Evolutionary conservation across 441 rosid genomes (phyloP), one percentile per base, ranked within the genome.

Genomic region (Populus trichocarpa): DNA sequence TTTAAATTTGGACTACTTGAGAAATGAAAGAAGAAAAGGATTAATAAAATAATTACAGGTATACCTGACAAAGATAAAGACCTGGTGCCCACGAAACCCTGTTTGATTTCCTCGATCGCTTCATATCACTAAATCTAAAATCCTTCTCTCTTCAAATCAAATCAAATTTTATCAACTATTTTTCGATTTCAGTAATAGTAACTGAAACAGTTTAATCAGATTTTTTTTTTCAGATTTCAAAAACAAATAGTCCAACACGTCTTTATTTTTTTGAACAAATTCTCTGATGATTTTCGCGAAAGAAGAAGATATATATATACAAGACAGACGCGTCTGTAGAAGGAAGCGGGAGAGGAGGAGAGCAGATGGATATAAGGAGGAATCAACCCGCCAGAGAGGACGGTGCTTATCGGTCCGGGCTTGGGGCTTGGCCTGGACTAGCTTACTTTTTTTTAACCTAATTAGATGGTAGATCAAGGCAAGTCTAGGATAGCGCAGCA

Each of bases 51-150:
- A 26, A 76, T 33, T 66, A 65, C 57, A 53, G 73, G 12, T 80
- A 83, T 88, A 91, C 92, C 92, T 90, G 92, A 86, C 87, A 84
- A 86, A 91, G 88, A 76, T 80, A 84, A 84, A 78, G 81, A 74
- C 77, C 87, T n/a, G 85, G 61, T 40, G 89, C 87, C 92, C 92
- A 90, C 59, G 93, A 87, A 77, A 91, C 92, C 63, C 85, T 87
- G 80, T 84, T 84, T 65, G 89, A 77, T 89, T 87, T 90, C 89
- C 80, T 80, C 86, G 77, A 83, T 79, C 84, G 85, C 91, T 85
- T 84, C 92, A 84, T 86, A 73, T 72, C 59, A 71, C 18, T 36
- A 75, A 35, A 42, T 63, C 66, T 63, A 63, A 23, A 63, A 63
- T 23, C 28, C 28, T 63, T 59, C 8, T 61, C 25, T 22, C 66